Base-by-base conservation (phyloP, 345 rosid genomes). In the Eucalyptus cloeziana region DNA sequence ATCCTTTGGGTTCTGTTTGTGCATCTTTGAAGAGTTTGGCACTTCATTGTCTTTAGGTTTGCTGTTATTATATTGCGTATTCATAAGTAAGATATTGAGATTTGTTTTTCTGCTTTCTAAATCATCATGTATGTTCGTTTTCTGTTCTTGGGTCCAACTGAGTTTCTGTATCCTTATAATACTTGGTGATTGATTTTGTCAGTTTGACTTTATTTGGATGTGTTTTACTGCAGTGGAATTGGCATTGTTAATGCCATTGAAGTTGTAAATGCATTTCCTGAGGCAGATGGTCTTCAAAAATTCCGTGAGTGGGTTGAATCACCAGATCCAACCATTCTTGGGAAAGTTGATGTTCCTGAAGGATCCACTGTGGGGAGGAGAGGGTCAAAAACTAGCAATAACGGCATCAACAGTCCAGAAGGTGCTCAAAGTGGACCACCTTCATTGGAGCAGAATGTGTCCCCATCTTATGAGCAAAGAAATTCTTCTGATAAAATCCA, bases 231-330 rank as follows among this genome's bases (percentile, higher is more conserved):
- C 93, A 98, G 99, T 93, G 99, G 99, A 81, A 96, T 98, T 90
- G 99, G 98, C 88, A 97, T 98, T 89, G 99, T 98, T 89, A 98
- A 98, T 93, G 99, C 99, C 81, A 95, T 97, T 88, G 99, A 98
- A 94, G 98, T 98, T 80, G 93, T 98, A 85, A 94, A 94, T 93
- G 99, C 99, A 90, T 98, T 95, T 90, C 97, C 98, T 1, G 99
- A 97, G 92, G 98, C 95, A 60, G 95, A 96, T 91, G 99, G 99
- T 49, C 98, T 98, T 92, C 92, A 92, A 40, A 95, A 94, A 91
- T 96, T 97, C 91, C 96, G 96, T 86, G 97, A 95, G 91, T 98
- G 99, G 99, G 93, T 98, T 89, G 99, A 98, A 90, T 98, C 98
- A 87, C 99, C 99, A 30, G 99, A 98, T 94, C 98, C 98, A 90